Evolutionary conservation across 2,329 filamentous ascomycete genomes (phyloP), one percentile per base, ranked within the genome.

Genomic region (Fusarium algeriense): DNA sequence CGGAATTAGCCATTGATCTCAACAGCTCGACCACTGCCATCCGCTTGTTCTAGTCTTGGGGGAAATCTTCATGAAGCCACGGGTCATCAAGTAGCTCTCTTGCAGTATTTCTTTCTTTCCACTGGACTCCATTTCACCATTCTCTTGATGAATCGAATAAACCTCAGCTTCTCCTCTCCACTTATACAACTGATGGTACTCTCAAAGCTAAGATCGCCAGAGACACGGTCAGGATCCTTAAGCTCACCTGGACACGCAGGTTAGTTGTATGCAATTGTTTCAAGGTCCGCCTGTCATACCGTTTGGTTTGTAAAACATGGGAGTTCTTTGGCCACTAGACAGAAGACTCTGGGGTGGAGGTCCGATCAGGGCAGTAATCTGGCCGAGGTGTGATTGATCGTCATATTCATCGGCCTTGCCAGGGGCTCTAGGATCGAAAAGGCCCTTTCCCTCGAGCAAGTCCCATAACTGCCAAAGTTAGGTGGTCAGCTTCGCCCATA

Each of bases 61-160:
- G 17, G 8, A 52, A 28, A 14, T 38, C 23, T 6, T 38, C 9
- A 28, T 52, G n/a, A 1, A 79, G 61, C 77, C 77, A 80, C 4
- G 77, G 76, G 30, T 79, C 77, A 12, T 78, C 66, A 2, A 79
- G 69, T 40, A 79, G 54, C 54, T 79, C 76, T 46, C 70, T 74
- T 15, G 77, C 75, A 4, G 77, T 78, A 32, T 74, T 73, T 11
- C 78, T 71, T 35, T 78, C 59, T 53, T 77, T n/a, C n/a, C n/a
- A n/a, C 75, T 1, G 78, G 78, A 19, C 70, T n/a, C 77, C 78
- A 79, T 3, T 19, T 69, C 26, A 79, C 44, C 77, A 79, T 79
- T 17, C 75, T 70, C 55, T 70, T 74, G 12, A 73, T 70, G 73
- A 79, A 79, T 30, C 64, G 64, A 66, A 79, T 64, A 32, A 79